Evolutionary conservation across 2,329 filamentous ascomycete species (phyloP).

Genomic region (Aspergillus vadensis): DNA sequence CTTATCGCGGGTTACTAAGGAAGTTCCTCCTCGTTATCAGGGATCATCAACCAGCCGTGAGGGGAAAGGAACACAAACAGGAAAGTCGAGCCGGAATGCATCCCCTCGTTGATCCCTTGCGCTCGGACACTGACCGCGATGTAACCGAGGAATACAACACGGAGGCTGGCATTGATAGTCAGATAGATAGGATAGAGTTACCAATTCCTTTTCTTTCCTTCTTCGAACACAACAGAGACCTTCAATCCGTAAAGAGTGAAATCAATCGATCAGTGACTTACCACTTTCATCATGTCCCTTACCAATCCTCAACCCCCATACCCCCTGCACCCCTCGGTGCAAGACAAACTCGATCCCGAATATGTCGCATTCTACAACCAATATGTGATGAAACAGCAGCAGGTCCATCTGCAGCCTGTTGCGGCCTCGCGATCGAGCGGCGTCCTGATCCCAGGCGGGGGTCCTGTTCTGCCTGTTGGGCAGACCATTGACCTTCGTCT

Average conservation of each 20-base stretch:
- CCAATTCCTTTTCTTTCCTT: neutral
- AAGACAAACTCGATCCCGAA: constrained; percentile 51
- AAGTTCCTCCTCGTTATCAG: neutral
- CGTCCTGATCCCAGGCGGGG: constrained; percentile 56
- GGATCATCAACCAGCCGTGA: neutral
- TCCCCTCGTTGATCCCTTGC: constrained; percentile 1
- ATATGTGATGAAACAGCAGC: constrained; percentile 53
- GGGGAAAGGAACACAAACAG: neutral
- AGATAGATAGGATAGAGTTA: neutral
- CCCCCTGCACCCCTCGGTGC: constrained; percentile 52
- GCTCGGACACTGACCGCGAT: neutral
- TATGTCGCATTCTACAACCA: constrained; percentile 58
- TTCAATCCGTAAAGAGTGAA: neutral
- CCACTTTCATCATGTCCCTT: constrained; percentile 19
- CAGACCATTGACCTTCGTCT: constrained; percentile 51
- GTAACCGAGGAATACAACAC: neutral
- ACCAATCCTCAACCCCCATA: constrained; percentile 43
- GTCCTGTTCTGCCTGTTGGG: constrained; percentile 52
- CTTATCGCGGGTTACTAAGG: neutral
- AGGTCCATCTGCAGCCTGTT: constrained; percentile 59
- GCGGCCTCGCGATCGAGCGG: constrained; percentile 54
- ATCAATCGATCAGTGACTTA: neutral
- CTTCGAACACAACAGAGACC: neutral
- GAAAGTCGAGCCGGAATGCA: neutral
- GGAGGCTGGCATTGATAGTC: neutral